Percentiles rank a stretch among this genome's conserved stretches.
phyloP scores from a whole-genome alignment of 1,139 yeast genomes.

The Saccharomycopsis hybrid region DNA sequence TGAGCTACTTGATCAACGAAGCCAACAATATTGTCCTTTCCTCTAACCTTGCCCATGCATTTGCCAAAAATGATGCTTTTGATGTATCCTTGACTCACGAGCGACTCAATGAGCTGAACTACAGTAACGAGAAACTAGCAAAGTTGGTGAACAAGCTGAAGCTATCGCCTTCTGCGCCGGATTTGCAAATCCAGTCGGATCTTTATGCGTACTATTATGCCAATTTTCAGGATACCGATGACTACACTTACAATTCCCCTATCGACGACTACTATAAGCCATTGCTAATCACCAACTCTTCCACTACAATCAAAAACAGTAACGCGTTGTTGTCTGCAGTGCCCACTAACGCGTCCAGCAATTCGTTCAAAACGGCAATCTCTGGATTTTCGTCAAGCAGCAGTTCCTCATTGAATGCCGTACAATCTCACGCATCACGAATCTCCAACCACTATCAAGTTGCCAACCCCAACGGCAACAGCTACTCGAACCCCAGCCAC shows the following conservation, averaged over 20 bases:
- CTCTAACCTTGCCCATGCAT: neutral
- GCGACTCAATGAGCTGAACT: constrained; percentile 22
- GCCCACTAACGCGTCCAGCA: neutral
- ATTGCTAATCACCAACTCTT: constrained; percentile 5
- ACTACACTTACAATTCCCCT: neutral
- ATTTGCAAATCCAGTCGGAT: neutral
- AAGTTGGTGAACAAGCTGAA: neutral
- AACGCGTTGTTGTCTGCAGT: neutral
- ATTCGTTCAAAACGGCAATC: neutral
- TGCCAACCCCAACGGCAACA: no score
- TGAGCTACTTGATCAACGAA: constrained; percentile 11
- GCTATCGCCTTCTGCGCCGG: neutral
- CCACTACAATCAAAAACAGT: constrained; percentile 8
- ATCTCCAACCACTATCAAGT: no score
- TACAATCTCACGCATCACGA: no score
- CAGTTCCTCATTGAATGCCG: constrained; percentile 3
- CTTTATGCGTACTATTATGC: constrained; percentile 2
- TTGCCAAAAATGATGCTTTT: constrained; percentile 23
- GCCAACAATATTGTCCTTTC: neutral
- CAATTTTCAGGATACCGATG: neutral
- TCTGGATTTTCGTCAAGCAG: neutral
- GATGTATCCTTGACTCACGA: constrained; percentile 31
- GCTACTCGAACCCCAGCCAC: no score
- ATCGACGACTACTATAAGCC: constrained; percentile 12
- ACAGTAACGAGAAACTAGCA: constrained; percentile 6